Evolutionary conservation across 2,329 filamentous ascomycete genomes (phyloP).

Genomic region (Hirsutella rhossiliensis): DNA sequence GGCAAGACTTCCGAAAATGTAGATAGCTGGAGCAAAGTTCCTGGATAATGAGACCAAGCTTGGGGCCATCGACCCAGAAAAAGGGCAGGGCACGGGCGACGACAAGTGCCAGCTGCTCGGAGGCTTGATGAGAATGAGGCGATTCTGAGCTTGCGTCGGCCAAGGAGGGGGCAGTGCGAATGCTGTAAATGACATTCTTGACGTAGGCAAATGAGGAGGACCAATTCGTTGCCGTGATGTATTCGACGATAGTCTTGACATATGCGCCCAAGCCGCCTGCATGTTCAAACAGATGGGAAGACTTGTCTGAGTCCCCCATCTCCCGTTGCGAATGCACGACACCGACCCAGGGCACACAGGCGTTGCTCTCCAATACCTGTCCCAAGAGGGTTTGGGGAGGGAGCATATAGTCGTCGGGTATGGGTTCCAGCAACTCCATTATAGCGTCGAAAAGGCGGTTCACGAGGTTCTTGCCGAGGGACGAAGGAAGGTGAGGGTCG

Average conservation of each 20-base stretch:
- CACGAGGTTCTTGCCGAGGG: conserved; percentile 38
- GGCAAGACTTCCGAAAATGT: conserved; percentile 51
- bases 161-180: conserved; percentile 29
- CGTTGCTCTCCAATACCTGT: conserved; percentile 28
- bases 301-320: not conserved
- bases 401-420: conserved; percentile 44
- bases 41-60: conserved; percentile 49
- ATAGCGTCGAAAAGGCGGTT: conserved; percentile 42
- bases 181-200: conserved; percentile 36
- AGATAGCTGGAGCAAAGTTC: conserved; percentile 57
- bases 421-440: conserved; percentile 44
- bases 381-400: conserved; percentile 46
- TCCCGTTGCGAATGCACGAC: not conserved
- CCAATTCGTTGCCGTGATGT: conserved; percentile 55
- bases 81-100: conserved; percentile 47
- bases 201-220: conserved; percentile 45
- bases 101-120: conserved; percentile 40
- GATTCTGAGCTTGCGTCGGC: conserved; percentile 22
- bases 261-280: conserved; percentile 36
- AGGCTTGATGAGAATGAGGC: conserved; percentile 28
- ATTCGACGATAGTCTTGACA: conserved; percentile 48
- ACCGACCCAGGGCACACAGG: not conserved
- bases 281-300: not conserved
- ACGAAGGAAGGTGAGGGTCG: conserved; percentile 16
- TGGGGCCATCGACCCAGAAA: conserved; percentile 52